phyloP scores from a whole-genome alignment of 2,329 filamentous ascomycete genomes.

The Ophiostoma ulmi region DNA sequence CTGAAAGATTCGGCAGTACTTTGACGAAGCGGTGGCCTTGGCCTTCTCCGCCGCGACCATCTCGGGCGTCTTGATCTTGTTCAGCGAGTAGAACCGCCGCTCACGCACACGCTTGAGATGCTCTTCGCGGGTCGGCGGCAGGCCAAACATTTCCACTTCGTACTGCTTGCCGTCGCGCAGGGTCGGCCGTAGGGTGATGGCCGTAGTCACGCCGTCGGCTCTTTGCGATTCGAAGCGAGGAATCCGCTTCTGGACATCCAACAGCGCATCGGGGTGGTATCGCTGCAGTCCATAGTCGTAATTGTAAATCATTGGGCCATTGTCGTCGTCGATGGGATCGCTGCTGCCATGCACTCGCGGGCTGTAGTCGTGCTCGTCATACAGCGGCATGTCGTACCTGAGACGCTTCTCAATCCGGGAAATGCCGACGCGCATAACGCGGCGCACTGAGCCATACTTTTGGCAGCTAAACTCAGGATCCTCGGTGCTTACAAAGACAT shows the following conservation, averaged over 20 bases:
- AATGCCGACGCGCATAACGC: neutral
- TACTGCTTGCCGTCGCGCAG: conserved; percentile 12
- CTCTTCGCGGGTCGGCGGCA: neutral
- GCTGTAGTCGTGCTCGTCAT: neutral
- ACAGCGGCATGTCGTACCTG: neutral
- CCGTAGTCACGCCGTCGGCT: neutral
- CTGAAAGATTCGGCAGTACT: too few species aligned
- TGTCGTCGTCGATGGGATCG: neutral
- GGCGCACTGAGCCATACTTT: neutral
- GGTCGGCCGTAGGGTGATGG: neutral
- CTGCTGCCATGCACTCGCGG: neutral
- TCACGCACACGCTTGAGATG: neutral
- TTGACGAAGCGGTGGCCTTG: too few species aligned
- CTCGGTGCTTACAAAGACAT: neutral
- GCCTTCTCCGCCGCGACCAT: neutral
- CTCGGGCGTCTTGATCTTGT: neutral
- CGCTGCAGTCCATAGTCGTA: neutral
- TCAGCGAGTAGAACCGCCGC: neutral
- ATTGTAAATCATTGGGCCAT: neutral
- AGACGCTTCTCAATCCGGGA: neutral
- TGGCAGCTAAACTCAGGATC: neutral
- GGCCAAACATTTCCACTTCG: neutral
- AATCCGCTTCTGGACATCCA: neutral
- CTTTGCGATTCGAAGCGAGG: neutral
- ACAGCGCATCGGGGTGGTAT: neutral